phyloP scores from a whole-genome alignment of 495 filamentous ascomycete species.

The Hypoxylon intermedium region DNA sequence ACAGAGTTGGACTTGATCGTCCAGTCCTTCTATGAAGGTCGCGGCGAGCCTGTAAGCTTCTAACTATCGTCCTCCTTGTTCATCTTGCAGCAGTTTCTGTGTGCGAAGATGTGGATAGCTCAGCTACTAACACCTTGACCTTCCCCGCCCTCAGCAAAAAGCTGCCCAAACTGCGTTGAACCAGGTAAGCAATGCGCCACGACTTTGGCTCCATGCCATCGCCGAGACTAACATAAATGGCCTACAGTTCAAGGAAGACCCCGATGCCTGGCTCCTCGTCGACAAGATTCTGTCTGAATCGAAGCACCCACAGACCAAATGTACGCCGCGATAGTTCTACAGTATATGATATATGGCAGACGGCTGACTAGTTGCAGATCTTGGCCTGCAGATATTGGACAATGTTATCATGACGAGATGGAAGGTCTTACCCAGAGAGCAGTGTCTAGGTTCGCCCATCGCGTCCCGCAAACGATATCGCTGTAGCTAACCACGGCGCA shows the following conservation, averaged over 20 bases:
- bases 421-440: constrained; percentile 94
- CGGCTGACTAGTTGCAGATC: constrained; percentile 69
- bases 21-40: constrained; percentile 94
- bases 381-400: constrained; percentile 95
- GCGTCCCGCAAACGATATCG: background rate
- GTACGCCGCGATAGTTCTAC: constrained; percentile 56
- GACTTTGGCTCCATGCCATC: background rate
- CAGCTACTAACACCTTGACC: constrained; percentile 40
- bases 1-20: constrained; percentile 94
- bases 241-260: constrained; percentile 93
- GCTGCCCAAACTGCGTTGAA: constrained; percentile 92
- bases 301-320: constrained; percentile 94
- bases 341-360: background rate
- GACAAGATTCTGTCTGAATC: constrained; percentile 93
- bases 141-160: constrained; percentile 77
- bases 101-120: constrained; percentile 13
- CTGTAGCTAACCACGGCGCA: constrained; percentile 45
- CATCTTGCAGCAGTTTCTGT: constrained; percentile 1
- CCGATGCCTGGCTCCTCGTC: constrained; percentile 95
- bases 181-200: constrained; percentile 70
- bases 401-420: constrained; percentile 98
- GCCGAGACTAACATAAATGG: constrained; percentile 40
- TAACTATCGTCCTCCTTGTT: constrained; percentile 5
- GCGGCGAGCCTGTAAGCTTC: constrained; percentile 80
- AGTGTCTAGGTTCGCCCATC: constrained; percentile 79